phyloP scores from a whole-genome alignment of 2,329 filamentous ascomycete genomes.

The Pochonia chlamydosporia region DNA sequence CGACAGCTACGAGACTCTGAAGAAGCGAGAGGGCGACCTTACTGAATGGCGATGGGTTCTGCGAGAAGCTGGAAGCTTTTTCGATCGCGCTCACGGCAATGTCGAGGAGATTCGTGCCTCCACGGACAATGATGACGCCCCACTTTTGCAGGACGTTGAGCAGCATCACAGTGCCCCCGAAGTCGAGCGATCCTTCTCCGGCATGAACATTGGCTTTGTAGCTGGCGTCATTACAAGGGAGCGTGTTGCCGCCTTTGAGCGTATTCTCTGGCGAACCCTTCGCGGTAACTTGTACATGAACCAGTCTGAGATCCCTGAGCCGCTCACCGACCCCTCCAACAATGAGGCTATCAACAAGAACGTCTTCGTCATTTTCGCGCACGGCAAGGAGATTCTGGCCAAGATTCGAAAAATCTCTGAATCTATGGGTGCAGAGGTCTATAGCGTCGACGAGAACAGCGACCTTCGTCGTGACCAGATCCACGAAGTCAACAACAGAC shows the following conservation, averaged over 20 bases:
- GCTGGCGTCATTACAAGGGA: constrained; percentile 92
- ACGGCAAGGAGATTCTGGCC: constrained; percentile 95
- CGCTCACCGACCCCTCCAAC: constrained; percentile 83
- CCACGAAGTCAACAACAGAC: constrained; percentile 90
- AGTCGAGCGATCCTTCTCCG: constrained; percentile 81
- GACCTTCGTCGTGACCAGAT: constrained; percentile 94
- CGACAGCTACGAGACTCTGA: constrained; percentile 96
- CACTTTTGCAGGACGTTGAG: constrained; percentile 87
- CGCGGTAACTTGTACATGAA: constrained; percentile 99
- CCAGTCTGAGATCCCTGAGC: constrained; percentile 94
- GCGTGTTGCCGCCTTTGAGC: constrained; percentile 89
- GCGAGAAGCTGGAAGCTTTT: constrained; percentile 93
- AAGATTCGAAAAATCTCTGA: constrained; percentile 99
- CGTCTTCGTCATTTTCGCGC: constrained; percentile 98
- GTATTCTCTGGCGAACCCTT: constrained; percentile 94
- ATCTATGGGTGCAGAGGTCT: constrained; percentile 90
- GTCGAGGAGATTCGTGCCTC: constrained; percentile 95
- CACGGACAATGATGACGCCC: constrained; percentile 85
- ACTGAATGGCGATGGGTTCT: constrained; percentile 98
- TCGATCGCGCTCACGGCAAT: constrained; percentile 91
- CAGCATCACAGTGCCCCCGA: constrained; percentile 65
- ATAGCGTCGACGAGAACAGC: constrained; percentile 95
- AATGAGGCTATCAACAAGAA: constrained; percentile 95
- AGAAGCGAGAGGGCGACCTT: constrained; percentile 94
- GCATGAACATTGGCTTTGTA: constrained; percentile 98